Conservation (phyloP, 768 basidiomycete genomes). For the Lactarius tabidus region DNA sequence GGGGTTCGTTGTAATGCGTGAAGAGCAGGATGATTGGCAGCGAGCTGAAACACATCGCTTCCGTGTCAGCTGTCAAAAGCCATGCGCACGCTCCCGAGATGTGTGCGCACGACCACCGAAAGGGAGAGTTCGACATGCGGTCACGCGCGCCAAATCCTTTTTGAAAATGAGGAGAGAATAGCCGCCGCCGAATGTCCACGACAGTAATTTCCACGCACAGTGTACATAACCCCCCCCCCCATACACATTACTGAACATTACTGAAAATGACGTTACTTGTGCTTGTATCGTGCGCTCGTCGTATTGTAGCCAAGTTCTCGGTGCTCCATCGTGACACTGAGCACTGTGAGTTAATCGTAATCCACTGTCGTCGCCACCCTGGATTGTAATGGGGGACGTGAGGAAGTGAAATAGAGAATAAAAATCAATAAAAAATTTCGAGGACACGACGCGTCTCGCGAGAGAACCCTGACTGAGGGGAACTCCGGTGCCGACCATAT, state of each 20-base stretch:
- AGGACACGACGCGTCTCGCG: neutral
- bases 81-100: neutral
- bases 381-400: conserved; percentile 8
- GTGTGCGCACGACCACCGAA: neutral
- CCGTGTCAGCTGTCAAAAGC: conserved; percentile 11
- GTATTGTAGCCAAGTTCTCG: conserved; percentile 11
- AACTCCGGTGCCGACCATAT: neutral
- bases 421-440: neutral
- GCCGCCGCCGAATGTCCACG: neutral
- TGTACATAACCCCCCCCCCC: neutral
- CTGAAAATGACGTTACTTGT: conserved; percentile 3
- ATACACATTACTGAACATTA: neutral
- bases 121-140: neutral
- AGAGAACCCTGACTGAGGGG: neutral
- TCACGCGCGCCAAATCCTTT: neutral
- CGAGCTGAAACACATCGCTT: conserved; percentile 11
- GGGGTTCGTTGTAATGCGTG: conserved; percentile 10
- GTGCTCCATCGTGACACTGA: neutral
- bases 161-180: neutral
- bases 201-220: too few relatives aligned
- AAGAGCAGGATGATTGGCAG: neutral
- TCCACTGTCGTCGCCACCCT: neutral
- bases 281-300: neutral
- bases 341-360: neutral
- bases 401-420: neutral